Base-by-base conservation (phyloP, 2,329 filamentous ascomycete genomes). In the Aspergillus thermomutatus region DNA sequence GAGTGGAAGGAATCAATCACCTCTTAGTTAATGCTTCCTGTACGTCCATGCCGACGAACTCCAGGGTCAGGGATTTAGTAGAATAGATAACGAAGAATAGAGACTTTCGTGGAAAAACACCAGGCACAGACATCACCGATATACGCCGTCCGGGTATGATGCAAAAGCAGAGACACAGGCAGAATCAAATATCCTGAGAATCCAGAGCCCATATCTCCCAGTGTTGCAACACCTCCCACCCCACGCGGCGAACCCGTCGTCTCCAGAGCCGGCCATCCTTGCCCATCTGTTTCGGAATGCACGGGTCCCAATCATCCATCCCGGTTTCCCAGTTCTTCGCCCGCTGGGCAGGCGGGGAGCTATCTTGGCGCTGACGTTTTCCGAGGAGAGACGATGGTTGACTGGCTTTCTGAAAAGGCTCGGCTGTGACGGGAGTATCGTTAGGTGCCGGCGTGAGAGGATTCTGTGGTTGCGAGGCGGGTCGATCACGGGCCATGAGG, bases 121-220 rank as follows among this genome's bases (percentile, higher is more conserved):
- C 17, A 37, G 2, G 5, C 5, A 7, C 14, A 37, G 14, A 28
- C 5, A 37, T 17, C 6, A 37, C 31, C 31, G 31, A n/a, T 27
- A 37, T 34, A 17, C 14, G 31, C 31, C 14, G 31, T 7, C 28
- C 28, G 28, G 31, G 19, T 11, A 45, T 45, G 41, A 45, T 5
- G 19, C 41, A 45, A 45, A 34, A 6, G 11, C 10, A 8, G 4
- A 37, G 34, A 10, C 34, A 14, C 17, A 17, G 34, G 6, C 28
- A 43, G 2, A 14, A 45, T 63, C 40, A 73, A 53, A 72, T 64
- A 50, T 78, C 75, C 62, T 74, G 70, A 6, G 70, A 64, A 61
- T 79, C 77, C 58, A 77, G 63, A 7, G 68, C 71, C 75, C 75
- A 79, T 19, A 79, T 74, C 55, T 77, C 76, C 70, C 75, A 77